A percentile compares a stretch with the other conserved stretches of the same genome.
These are phyloP conservation scores for Phytophthora aleatoria DNA, from an alignment of 352 stramenopile genomes.

Conservation along the genomic window DNA sequence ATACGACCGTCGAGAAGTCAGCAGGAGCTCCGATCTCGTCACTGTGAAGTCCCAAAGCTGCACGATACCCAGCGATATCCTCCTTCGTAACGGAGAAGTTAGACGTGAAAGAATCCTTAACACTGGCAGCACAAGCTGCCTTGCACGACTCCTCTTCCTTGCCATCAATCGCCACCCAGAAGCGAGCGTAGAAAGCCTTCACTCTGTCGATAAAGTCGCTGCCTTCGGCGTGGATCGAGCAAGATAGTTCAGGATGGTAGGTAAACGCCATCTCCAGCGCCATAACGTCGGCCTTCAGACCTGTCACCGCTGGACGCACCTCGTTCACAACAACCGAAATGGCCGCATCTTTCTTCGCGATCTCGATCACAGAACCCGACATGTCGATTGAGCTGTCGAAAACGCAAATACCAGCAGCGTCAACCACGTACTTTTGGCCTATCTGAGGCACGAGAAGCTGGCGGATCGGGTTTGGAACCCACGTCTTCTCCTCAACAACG, in stretches of 20 bases:
- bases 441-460: conserved; percentile 53
- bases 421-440: conserved; percentile 50
- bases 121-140: conserved; percentile 56
- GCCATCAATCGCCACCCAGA: conserved; percentile 70
- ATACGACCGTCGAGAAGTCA: conserved; percentile 82
- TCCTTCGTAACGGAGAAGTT: conserved; percentile 63
- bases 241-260: conserved; percentile 49
- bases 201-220: conserved; percentile 56
- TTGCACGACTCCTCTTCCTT: conserved; percentile 66
- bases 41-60: conserved; percentile 48
- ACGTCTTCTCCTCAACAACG: conserved; percentile 57
- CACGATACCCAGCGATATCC: conserved; percentile 68
- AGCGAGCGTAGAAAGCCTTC: conserved; percentile 79
- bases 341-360: conserved; percentile 37
- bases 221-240: conserved; percentile 56
- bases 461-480: conserved; percentile 68
- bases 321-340: conserved; percentile 67
- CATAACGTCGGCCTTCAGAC: conserved; percentile 48
- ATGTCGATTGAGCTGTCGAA: conserved; percentile 45
- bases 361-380: conserved; percentile 52
- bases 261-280: conserved; percentile 63
- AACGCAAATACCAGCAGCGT: conserved; percentile 36
- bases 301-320: conserved; percentile 56
- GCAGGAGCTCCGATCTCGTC: conserved; percentile 45
- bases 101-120: conserved; percentile 60